Base-by-base conservation (phyloP, 192 early-diverging fungal genomes). In the Entomortierella parvispora region DNA sequence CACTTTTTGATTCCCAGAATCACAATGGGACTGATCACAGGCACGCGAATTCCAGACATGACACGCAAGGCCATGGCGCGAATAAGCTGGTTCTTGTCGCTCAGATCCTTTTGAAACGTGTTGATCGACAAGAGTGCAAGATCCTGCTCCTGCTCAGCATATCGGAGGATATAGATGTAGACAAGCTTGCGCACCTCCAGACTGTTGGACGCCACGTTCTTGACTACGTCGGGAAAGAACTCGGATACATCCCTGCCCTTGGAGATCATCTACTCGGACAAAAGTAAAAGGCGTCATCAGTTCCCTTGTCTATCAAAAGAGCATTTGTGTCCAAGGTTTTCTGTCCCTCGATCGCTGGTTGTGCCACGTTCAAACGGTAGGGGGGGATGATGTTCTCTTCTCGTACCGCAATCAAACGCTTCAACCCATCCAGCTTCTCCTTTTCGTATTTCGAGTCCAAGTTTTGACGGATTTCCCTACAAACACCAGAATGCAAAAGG, bases 91-190 rank as follows among this genome's bases (percentile, higher is more conserved):
- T 96, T 98, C 65, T 86, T 84, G 65, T 99, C 98, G 5, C 91
- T 86, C 26, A 99, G 80, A 74, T 99, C 98, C 65, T 93, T 94
- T 83, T 99, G 98, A 68, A 99, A 98, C 0, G 97, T 99, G 71
- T 99, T 99, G 76, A 99, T 92, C 9, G 96, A 95, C 11, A 99
- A 75, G 18, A 99, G 80, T 32, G 96, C 94, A 53, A 99, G 84
- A 80, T 99, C 98, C 45, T 93, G 98, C 69, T 99, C 96, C 81
- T 95, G 89, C 70, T 98, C 96, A 9, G 96, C 96, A 74, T 99
- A 99, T 48, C 94, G 90, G 58, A 96, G 77, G 18, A 99, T 82
- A 72, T 96, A 99, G 63, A 98, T 97, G 84, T 97, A 97, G 25
- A 99, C 98, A 4, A 99, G 86, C 62, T 96, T 95, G 33, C 96